A percentile compares a stretch with the other conserved stretches of the same genome.
Conservation (phyloP, 2,329 filamentous ascomycete species). For the Fusarium sp. region DNA sequence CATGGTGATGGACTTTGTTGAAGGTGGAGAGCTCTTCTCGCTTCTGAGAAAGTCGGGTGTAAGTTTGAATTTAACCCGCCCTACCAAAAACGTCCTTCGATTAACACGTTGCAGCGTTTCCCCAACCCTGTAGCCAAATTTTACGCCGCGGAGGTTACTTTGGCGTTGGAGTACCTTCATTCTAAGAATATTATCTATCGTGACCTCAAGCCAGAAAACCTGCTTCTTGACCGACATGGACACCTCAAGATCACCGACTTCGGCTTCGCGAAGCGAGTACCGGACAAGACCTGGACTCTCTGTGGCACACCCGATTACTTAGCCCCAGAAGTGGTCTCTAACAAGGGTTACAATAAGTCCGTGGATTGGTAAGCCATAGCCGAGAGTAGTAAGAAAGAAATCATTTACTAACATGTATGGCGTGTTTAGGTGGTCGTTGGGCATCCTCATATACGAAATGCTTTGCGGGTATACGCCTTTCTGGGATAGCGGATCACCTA, state of each 20-base stretch:
- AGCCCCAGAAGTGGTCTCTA: conserved; percentile 97
- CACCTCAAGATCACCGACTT: conserved; percentile 99
- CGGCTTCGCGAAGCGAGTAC: conserved; percentile 97
- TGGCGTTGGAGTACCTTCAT: conserved; percentile 96
- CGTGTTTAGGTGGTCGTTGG: conserved; percentile 89
- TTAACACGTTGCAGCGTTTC: conserved; percentile 76
- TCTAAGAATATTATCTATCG: conserved; percentile 97
- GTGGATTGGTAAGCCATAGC: conserved; percentile 87
- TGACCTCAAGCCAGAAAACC: conserved; percentile 95
- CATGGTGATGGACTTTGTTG: conserved; percentile 99
- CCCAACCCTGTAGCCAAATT: conserved; percentile 99
- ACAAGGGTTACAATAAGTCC: conserved; percentile 99
- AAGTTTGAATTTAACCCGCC: conserved; percentile 52
- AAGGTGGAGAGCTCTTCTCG: conserved; percentile 97
- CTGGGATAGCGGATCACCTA: conserved; percentile 97
- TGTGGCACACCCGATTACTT: conserved; percentile 98
- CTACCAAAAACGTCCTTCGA: not conserved
- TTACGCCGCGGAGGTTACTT: conserved; percentile 96
- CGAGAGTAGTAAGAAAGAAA: not conserved
- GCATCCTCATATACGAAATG: conserved; percentile 99
- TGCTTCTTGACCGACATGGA: conserved; percentile 90
- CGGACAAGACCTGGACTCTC: conserved; percentile 98
- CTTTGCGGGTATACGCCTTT: conserved; percentile 98
- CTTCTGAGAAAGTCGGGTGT: conserved; percentile 92
- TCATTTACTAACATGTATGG: conserved; percentile 19